phyloP scores from a whole-genome alignment of 495 filamentous ascomycete genomes.

The Talaromyces trachyspermus region DNA sequence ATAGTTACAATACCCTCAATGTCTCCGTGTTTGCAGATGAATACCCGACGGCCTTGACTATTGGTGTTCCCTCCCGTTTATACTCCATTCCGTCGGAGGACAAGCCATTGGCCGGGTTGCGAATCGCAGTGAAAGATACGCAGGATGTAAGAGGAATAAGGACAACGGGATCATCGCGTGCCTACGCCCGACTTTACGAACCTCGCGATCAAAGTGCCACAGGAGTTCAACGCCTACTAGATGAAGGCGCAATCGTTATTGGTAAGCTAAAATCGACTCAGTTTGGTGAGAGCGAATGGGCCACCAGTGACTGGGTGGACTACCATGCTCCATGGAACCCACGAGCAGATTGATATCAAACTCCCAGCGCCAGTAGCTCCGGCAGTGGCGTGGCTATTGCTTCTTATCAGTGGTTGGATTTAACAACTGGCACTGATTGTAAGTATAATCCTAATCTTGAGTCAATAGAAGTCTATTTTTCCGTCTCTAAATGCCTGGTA shows the following conservation, averaged over 20 bases:
- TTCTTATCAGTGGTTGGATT: conserved; percentile 46
- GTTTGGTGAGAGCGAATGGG: too few relatives aligned
- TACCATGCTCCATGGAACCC: conserved; percentile 42
- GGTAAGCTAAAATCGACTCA: conserved; percentile 26
- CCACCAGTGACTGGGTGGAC: conserved; percentile 16
- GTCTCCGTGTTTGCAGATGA: too few relatives aligned
- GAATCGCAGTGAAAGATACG: conserved; percentile 29
- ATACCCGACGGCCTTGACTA: too few relatives aligned
- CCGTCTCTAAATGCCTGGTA: too few relatives aligned
- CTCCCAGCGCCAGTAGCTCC: conserved; percentile 31
- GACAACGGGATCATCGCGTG: conserved; percentile 15
- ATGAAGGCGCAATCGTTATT: conserved; percentile 24
- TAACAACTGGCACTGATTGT: conserved; percentile 36
- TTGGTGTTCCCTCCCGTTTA: conserved; percentile 19
- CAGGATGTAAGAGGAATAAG: conserved; percentile 19
- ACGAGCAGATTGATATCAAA: conserved; percentile 46
- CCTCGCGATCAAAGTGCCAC: background rate
- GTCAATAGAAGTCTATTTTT: too few relatives aligned
- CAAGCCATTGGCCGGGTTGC: conserved; percentile 18
- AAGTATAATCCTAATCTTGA: too few relatives aligned
- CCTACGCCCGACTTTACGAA: conserved; percentile 15
- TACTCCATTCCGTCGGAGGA: conserved; percentile 9
- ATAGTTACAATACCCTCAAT: too few relatives aligned
- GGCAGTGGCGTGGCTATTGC: conserved; percentile 39
- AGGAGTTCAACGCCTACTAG: conserved; percentile 14